These are phyloP conservation scores for Ogataea salicorniae DNA, from an alignment of 805 yeast species.

Conservation along the genomic window DNA sequence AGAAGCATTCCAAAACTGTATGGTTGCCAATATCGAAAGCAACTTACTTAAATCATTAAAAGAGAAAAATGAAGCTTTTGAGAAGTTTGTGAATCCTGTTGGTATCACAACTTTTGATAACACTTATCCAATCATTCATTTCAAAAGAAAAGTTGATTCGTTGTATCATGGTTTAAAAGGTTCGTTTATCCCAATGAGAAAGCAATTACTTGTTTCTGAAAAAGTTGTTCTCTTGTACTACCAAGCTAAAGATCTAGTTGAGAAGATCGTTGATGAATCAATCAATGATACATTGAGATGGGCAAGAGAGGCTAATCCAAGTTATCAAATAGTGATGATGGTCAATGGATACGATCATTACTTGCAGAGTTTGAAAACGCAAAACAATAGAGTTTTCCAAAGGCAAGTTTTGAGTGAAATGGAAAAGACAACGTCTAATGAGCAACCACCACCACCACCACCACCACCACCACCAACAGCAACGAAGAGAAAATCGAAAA, in stretches of 20 bases:
- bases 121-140: slow-evolving; percentile 41
- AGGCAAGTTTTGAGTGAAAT: slow-evolving; percentile 20
- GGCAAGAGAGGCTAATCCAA: slow-evolving; percentile 19
- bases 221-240: slow-evolving; percentile 39
- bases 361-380: slow-evolving; percentile 37
- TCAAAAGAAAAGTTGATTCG: slow-evolving; percentile 47
- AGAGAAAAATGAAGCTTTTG: slow-evolving; percentile 18
- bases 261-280: slow-evolving; percentile 26
- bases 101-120: slow-evolving; percentile 18
- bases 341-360: slow-evolving; percentile 46
- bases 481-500: slow-evolving; percentile 6
- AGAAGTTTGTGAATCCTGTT: slow-evolving; percentile 11
- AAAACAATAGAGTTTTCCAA: slow-evolving; percentile 43
- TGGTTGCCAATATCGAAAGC: slow-evolving; percentile 41
- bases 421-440: slow-evolving; percentile 1
- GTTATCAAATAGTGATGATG: slow-evolving; percentile 37
- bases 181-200: slow-evolving; percentile 47
- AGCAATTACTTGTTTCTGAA: slow-evolving; percentile 38
- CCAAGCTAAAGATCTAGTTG: slow-evolving; percentile 41
- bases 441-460: slow-evolving; percentile 1
- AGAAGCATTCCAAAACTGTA: slow-evolving; percentile 46
- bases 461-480: not conserved
- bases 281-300: slow-evolving; percentile 19
- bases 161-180: slow-evolving; percentile 44
- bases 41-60: slow-evolving; percentile 27